Evolutionary conservation across 1,139 yeast species (phyloP).

Genomic region (Magnusiomyces ingens): DNA sequence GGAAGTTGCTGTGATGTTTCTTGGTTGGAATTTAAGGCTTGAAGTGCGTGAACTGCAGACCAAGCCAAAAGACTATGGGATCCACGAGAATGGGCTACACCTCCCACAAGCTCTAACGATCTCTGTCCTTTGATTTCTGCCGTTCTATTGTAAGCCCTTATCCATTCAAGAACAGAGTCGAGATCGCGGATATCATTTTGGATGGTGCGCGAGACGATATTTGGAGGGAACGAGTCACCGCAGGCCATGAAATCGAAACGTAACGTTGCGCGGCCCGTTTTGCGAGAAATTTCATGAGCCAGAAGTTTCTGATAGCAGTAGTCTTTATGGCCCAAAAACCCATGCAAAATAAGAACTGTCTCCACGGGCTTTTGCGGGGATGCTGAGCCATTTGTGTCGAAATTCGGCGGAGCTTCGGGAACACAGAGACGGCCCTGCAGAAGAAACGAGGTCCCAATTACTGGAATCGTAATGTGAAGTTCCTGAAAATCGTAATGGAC

Average conservation of each 20-base stretch:
- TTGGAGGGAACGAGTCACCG: constrained; percentile 12
- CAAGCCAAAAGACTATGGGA: constrained; percentile 11
- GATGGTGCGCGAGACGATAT: neutral
- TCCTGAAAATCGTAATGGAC: neutral
- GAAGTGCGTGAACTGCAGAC: constrained; percentile 29
- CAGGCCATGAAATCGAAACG: constrained; percentile 16
- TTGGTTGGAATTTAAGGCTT: constrained; percentile 51
- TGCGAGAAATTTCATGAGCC: constrained; percentile 7
- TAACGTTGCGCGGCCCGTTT: constrained; percentile 2
- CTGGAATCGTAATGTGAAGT: neutral
- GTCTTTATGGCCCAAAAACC: constrained; percentile 16
- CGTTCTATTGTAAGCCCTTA: neutral
- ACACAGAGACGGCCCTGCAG: constrained; percentile 3
- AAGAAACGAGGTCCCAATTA: neutral
- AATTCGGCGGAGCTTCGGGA: neutral
- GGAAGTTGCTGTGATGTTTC: neutral
- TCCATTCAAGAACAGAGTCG: constrained; percentile 6
- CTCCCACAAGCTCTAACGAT: neutral
- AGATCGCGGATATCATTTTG: constrained; percentile 13
- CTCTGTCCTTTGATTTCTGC: neutral
- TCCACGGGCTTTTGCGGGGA: neutral
- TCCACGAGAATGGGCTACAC: constrained; percentile 16
- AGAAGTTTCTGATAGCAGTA: constrained; percentile 15
- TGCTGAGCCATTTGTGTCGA: too few relatives aligned
- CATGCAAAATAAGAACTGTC: constrained; percentile 13